Evolutionary conservation across 495 filamentous ascomycete species (phyloP), one percentile per base, ranked within the genome.

Genomic region (Xylona heveae): DNA sequence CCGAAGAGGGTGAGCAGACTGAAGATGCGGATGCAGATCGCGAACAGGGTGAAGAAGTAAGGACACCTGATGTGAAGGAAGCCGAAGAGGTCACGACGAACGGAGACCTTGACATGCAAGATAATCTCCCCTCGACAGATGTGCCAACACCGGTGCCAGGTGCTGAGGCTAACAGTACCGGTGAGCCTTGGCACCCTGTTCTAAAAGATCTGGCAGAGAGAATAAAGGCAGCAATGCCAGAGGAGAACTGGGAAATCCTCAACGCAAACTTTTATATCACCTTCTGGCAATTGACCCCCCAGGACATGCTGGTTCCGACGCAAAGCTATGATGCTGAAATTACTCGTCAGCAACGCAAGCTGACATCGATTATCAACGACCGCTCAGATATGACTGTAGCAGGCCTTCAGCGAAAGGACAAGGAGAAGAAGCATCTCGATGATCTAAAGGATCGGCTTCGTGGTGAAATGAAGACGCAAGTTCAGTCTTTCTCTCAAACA

Each of bases 201-300:
- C 66, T 95, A 24, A 66, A 78, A 40, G 68, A 70, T 12, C 59
- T 94, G 5, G 77, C 83, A 35, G 62, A 74, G 9, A 54, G 70
- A 29, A 59, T 93, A 14, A 61, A 64, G 34, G 55, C 53, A 3
- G 52, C 63, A 1, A 42, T 84, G n/a, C 66, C 79, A 2, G 41
- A 58, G 6, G 59, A 68, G 14, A 64, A 64, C 1, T 81, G 74
- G 64, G 59, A 66, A 13, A 57, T 62, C 6, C 53, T 92, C 26
- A 83, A 68, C 28, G 55, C 74, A 1, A 61, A 70, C 20, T 90
- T 92, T 47, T 93, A 81, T 46, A 71, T 79, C 19, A 78, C 78
- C 2, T 99, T 99, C 58, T 99, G 90, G 90, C 73, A 82, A 29
- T 61, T 92, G 10, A 68, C 78, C 15, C 65, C 83, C 9, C 68